Percentiles rank a stretch among this genome's conserved stretches.
Conservation (phyloP, 768 basidiomycete genomes). For the Podaxis sp. region DNA sequence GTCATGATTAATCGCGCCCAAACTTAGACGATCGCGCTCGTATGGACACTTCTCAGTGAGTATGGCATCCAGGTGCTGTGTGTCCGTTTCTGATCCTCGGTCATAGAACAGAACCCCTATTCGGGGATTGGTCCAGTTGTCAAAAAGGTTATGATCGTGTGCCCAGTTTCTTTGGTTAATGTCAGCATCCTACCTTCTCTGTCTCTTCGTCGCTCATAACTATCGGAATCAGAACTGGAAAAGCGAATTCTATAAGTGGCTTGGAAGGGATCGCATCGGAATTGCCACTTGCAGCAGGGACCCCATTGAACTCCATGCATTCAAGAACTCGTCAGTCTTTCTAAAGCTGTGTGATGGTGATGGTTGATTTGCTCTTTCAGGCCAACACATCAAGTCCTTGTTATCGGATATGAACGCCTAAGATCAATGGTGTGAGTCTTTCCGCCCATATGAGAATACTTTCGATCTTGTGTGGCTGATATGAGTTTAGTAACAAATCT, state of each 20-base stretch:
- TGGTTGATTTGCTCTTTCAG: constrained; percentile 30
- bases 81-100: background rate
- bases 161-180: constrained; percentile 87
- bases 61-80: constrained; percentile 8
- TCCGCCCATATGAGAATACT: background rate
- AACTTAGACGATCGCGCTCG: constrained; percentile 78
- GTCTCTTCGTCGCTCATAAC: constrained; percentile 9
- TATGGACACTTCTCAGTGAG: constrained; percentile 91
- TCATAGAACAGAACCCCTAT: constrained; percentile 81
- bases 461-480: background rate
- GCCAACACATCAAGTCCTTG: constrained; percentile 77
- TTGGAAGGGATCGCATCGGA: constrained; percentile 48
- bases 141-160: constrained; percentile 88
- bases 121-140: constrained; percentile 51
- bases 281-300: constrained; percentile 47
- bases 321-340: constrained; percentile 64
- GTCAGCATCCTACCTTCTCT: constrained; percentile 39
- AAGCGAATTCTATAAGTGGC: constrained; percentile 95
- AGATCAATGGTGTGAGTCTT: constrained; percentile 71
- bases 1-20: background rate
- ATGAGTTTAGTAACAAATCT: constrained; percentile 5
- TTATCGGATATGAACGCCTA: constrained; percentile 94
- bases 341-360: background rate
- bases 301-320: constrained; percentile 57
- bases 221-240: constrained; percentile 76